Base-by-base conservation (phyloP, 1,284 basidiomycete genomes). In the Boletus albobrunnescens region DNA sequence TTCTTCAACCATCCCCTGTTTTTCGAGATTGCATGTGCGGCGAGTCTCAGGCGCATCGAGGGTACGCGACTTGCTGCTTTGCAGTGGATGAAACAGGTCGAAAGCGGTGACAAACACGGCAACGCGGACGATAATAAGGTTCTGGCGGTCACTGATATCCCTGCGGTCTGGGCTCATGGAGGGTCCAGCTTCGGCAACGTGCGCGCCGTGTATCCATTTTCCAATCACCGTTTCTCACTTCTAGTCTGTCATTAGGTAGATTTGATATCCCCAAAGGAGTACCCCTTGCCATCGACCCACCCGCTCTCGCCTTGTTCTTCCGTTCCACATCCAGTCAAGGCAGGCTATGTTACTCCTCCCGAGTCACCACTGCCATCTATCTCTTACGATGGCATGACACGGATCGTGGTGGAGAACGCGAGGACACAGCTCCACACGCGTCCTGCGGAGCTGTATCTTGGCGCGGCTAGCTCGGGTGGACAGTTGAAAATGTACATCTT, bases 391-490 rank as follows among this genome's bases (percentile, higher is more conserved):
- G 14, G 36, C 5, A 10, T 11, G 20, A 28, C 37, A 3, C 31
- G 37, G 14, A 36, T 44, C 10, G 19, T 38, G n/a, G 31, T 58
- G 11, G 49, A 52, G 16, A 27, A 41, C 14, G 41, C 52, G 8
- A 36, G 47, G 20, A 55, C 55, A 2, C 56, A 50, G 46, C 60
- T 79, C 12, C 71, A 68, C 26, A 68, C 71, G 45, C 69, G 72
- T 6, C 75, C 76, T 7, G 63, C 56, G 5, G 76, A 79, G 52
- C 58, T 79, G 12, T 78, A 78, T 49, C 64, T 78, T 1, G 71
- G 72, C 3, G 72, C 77, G 4, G 48, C 6, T 3, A 41, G 16
- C 7, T 32, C 8, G n/a, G 16, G 10, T 8, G 44, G 54, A n/a
- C 41, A 11, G 26, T 46, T 78, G 27, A 56, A 53, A 5, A 37